Evolutionary conservation across 768 basidiomycete species (phyloP).

Genomic region (Xanthoconium purpureum): DNA sequence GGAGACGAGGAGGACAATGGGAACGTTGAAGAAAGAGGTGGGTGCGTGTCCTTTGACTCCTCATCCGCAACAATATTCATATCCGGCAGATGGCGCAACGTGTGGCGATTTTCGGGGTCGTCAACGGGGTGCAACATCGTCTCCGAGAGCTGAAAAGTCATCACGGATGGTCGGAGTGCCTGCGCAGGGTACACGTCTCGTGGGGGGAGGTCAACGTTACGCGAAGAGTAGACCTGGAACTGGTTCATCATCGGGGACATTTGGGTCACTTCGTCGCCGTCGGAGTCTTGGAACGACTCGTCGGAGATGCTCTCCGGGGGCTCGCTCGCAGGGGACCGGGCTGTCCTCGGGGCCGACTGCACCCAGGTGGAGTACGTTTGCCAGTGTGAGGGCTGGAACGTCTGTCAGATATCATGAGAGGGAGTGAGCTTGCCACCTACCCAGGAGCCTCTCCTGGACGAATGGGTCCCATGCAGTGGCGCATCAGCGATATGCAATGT

Average conservation of each 20-base stretch:
- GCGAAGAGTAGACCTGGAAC: slow-evolving; percentile 27
- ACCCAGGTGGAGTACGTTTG: slow-evolving; percentile 15
- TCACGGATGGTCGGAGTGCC: slow-evolving; percentile 23
- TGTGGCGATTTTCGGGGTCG: slow-evolving; percentile 26
- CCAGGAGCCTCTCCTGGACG: slow-evolving; percentile 26
- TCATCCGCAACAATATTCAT: slow-evolving; percentile 18
- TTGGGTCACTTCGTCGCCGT: slow-evolving; percentile 20
- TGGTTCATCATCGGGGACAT: slow-evolving; percentile 34
- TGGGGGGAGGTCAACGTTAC: slow-evolving; percentile 2
- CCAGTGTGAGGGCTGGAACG: slow-evolving; percentile 17
- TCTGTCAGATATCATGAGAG: slow-evolving; percentile 17
- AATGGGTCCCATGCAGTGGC: slow-evolving; percentile 9
- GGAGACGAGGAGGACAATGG: slow-evolving; percentile 2
- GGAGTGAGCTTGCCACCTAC: slow-evolving; percentile 12
- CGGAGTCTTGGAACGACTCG: slow-evolving; percentile 30
- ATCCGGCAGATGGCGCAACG: slow-evolving; percentile 16
- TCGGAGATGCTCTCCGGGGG: slow-evolving; percentile 31
- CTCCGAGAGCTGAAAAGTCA: slow-evolving; percentile 32
- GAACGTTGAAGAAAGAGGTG: slow-evolving; percentile 2
- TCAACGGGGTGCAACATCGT: slow-evolving; percentile 23
- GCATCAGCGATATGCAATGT: slow-evolving; percentile 9
- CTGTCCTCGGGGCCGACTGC: slow-evolving; percentile 8
- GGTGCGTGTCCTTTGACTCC: slow-evolving; percentile 9
- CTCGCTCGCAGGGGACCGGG: slow-evolving; percentile 29
- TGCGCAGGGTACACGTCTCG: slow-evolving; percentile 9